These are phyloP conservation scores for Zalaria sp. DNA, from an alignment of 2,329 filamentous ascomycete species.

Conservation along the genomic window DNA sequence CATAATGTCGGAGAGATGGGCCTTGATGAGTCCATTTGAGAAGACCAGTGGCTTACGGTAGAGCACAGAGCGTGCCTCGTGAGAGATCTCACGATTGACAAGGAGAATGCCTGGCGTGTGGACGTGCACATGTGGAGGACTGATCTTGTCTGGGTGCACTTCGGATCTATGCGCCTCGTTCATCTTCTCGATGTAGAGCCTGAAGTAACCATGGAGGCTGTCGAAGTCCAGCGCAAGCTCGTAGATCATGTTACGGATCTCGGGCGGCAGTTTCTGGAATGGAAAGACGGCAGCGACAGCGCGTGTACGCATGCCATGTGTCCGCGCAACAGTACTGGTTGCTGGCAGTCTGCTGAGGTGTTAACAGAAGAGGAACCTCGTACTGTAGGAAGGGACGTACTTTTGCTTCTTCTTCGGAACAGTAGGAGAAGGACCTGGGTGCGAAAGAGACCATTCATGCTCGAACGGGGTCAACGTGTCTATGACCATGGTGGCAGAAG, in stretches of 20 bases:
- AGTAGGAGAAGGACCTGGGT: too few relatives aligned
- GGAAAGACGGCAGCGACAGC: not conserved
- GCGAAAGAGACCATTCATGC: too few relatives aligned
- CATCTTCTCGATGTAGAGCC: conserved; percentile 10
- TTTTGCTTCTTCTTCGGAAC: too few relatives aligned
- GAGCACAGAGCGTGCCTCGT: conserved; percentile 14
- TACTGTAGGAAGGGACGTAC: too few relatives aligned
- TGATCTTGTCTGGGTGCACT: conserved; percentile 5
- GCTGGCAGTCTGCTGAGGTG: too few relatives aligned
- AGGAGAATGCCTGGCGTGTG: conserved; percentile 13
- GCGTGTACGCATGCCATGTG: too few relatives aligned
- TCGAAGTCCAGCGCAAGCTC: conserved; percentile 4
- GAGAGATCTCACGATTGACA: conserved; percentile 18
- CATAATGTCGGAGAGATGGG: conserved; percentile 7
- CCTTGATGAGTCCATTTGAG: conserved; percentile 11
- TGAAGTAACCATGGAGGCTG: conserved; percentile 6
- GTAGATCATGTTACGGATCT: conserved; percentile 17
- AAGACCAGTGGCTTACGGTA: conserved; percentile 12
- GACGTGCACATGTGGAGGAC: conserved; percentile 7
- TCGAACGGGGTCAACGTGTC: too few relatives aligned
- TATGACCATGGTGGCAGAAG: too few relatives aligned
- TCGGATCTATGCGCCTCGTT: conserved; percentile 4
- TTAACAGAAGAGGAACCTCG: too few relatives aligned
- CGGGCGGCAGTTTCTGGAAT: conserved; percentile 3
- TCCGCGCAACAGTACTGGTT: too few relatives aligned